Base-by-base conservation (phyloP, 2,329 filamentous ascomycete genomes). In the Pseudohalonectria lignicola region DNA sequence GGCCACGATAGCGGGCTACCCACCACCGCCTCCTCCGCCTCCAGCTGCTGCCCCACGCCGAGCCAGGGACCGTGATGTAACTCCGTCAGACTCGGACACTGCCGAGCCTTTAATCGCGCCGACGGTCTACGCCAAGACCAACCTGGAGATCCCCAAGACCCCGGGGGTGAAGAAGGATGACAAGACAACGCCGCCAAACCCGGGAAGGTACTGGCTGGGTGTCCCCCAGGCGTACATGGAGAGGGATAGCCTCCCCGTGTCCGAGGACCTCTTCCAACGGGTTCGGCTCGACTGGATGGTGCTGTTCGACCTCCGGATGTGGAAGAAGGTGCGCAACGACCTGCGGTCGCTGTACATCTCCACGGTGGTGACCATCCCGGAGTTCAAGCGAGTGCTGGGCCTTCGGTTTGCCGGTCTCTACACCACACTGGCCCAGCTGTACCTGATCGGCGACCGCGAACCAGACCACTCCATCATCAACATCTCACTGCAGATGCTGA, bases 381-480 rank as follows among this genome's bases (percentile, higher is more conserved):
- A 94, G 54, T 98, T 98, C 71, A 98, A 98, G 63, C 80, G 90
- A 16, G 78, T 98, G 9, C 69, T 98, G 39, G 88, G 90, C 2
- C 67, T 98, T 31, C 78, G 92, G n/a, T 93, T 98, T 56, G 86
- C 93, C 38, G 90, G 87, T 1, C 69, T 98, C 3, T 98, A 98
- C 60, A 96, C 92, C 2, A 85, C 84, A 3, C 65, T 98, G 34
- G 88, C 92, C 5, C 90, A 98, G 55, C 67, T 98, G 4, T 98
- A 96, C 56, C 74, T 98, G 21, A 92, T 98, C 46, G 90, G 90
- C 12, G 92, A 98, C 54, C 74, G 92, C 45, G 92, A 98, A 56
- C 92, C 92, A 3, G 92, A 98, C 53, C 90, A 96, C 59, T 96
- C 90, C 10, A 96, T 98, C 53, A 94, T 98, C 67, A 95, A 95